Percentiles rank a stretch among this genome's conserved stretches.
Evolutionary conservation across 2,329 filamentous ascomycete species (phyloP).

Genomic region (Tolypocladium tropicale): DNA sequence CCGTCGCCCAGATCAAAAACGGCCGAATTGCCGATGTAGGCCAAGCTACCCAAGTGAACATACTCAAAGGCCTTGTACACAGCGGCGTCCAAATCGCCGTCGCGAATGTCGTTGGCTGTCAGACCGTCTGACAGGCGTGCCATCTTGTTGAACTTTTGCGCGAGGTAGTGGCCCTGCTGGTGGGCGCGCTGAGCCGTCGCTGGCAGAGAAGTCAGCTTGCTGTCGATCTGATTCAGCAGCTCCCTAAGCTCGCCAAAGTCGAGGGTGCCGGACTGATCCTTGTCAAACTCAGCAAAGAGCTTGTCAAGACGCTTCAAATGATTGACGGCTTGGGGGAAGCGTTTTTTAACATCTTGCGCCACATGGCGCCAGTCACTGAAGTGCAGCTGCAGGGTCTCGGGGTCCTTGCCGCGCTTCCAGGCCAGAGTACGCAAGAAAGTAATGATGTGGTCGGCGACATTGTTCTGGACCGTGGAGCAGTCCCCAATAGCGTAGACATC

Average conservation of each 20-base stretch:
- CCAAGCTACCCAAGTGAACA: constrained; percentile 78
- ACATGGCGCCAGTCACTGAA: constrained; percentile 85
- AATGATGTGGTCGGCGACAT: constrained; percentile 82
- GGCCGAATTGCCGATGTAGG: constrained; percentile 93
- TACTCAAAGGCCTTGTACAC: constrained; percentile 95
- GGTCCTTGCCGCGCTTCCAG: constrained; percentile 86
- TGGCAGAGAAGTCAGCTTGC: constrained; percentile 85
- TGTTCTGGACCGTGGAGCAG: constrained; percentile 95
- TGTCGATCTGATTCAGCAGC: constrained; percentile 84
- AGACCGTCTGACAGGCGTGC: constrained; percentile 68
- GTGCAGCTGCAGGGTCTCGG: constrained; percentile 74
- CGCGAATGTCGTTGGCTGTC: constrained; percentile 66
- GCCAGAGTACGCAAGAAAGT: constrained; percentile 81
- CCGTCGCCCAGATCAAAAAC: constrained; percentile 83
- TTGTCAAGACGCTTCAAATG: constrained; percentile 85
- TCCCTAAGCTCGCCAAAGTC: constrained; percentile 89
- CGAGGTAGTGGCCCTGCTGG: constrained; percentile 90
- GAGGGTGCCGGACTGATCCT: constrained; percentile 83
- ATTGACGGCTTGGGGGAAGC: constrained; percentile 81
- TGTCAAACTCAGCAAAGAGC: constrained; percentile 86
- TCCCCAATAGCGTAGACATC: constrained; percentile 97
- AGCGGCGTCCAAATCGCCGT: constrained; percentile 85
- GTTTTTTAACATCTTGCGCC: constrained; percentile 71
- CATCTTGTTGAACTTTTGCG: constrained; percentile 87
- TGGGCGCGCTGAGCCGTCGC: constrained; percentile 94